These are phyloP conservation scores for Volvox carteri DNA, from an alignment of 163 green algal species.

Conservation along the genomic window DNA sequence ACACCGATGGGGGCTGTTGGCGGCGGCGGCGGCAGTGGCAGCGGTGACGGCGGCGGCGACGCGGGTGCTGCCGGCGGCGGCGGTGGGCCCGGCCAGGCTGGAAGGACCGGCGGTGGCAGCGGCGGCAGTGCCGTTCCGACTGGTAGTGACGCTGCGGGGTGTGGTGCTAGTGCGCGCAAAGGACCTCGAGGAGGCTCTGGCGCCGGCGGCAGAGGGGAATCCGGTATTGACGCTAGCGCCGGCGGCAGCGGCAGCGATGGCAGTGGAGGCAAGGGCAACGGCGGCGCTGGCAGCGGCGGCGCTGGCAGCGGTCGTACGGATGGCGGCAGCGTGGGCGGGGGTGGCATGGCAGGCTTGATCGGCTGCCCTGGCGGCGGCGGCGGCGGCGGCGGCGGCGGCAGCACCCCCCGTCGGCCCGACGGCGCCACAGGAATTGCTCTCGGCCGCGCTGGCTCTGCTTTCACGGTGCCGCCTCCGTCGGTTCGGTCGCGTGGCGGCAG, in stretches of 20 bases:
- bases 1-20: background rate
- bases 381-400: background rate
- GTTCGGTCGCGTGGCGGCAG: background rate
- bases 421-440: background rate
- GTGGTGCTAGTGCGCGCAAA: background rate
- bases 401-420: background rate
- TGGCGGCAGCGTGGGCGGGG: slow-evolving; percentile 1
- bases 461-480: slow-evolving; percentile 29
- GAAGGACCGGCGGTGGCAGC: background rate
- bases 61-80: background rate
- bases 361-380: background rate
- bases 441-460: slow-evolving; percentile 20
- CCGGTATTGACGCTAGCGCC: background rate
- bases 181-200: background rate
- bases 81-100: background rate
- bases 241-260: background rate
- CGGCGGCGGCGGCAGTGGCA: too few species aligned
- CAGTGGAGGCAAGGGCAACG: background rate
- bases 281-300: background rate
- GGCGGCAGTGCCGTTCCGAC: background rate
- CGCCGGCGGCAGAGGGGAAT: background rate
- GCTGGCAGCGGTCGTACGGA: background rate
- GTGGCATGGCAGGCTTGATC: background rate
- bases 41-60: background rate
- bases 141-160: background rate